Evolutionary conservation across 139 green algal species (phyloP), one percentile per base, ranked within the genome.

Genomic region (Picochlorum sp.): DNA sequence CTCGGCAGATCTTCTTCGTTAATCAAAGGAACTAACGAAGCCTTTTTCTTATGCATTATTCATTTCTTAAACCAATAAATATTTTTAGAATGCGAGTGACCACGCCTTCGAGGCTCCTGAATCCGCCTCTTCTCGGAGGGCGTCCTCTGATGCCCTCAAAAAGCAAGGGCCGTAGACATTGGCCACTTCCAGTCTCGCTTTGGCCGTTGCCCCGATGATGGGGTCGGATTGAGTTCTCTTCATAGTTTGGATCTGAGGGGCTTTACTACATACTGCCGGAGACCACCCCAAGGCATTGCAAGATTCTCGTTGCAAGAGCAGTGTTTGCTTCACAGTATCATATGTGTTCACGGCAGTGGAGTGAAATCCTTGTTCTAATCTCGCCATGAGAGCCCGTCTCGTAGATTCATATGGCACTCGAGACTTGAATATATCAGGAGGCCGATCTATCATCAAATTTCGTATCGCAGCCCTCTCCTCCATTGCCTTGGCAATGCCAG

Each of bases 41-140:
- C 34, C n/a, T 66, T 56, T 26, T 66, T 66, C 49, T 66, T 66
- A 20, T 66, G 60, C 60, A 66, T 54, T 4, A 26, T 54, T 26
- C n/a, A 26, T 54, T 54, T 21, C 16, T 54, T 54, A 21, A 41
- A 41, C 7, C 7, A 9, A 41, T 13, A 41, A 9, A 41, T 41
- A 11, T 13, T 13, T 41, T 41, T 41, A 41, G 34, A 41, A 41
- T 41, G 34, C 34, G 34, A 41, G 34, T 41, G 34, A 41, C 34
- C 34, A 41, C 34, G 34, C 34, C 34, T 41, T 41, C 34, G 34
- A 41, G 34, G 34, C 8, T 41, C 34, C 8, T 41, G 34, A 13
- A 41, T 13, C 34, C 34, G 0, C 34, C 34, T 11, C 34, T 41
- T 41, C 34, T 41, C 1, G 34, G 34, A 41, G 34, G 34, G 2